phyloP scores from a whole-genome alignment of 192 early-diverging fungal species.

The Podochytrium sp. region DNA sequence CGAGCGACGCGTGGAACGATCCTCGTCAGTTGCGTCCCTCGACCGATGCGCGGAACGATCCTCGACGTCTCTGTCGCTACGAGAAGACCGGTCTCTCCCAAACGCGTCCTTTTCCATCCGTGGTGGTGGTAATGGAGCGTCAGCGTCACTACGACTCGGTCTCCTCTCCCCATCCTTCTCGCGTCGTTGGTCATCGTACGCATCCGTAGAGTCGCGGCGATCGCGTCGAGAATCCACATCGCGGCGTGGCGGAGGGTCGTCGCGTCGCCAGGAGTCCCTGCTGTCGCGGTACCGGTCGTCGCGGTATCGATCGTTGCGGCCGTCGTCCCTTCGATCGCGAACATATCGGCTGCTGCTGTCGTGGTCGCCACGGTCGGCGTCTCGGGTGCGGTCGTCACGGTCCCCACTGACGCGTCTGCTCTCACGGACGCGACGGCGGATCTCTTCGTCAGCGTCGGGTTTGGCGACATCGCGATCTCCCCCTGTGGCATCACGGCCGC shows the following conservation, averaged over 20 bases:
- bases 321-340: constrained; percentile 23
- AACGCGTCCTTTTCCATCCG: too few species aligned
- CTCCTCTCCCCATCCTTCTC: not conserved
- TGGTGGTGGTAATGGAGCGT: too few species aligned
- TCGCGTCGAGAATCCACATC: too few species aligned
- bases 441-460: constrained; percentile 8
- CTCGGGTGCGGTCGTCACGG: constrained; percentile 17
- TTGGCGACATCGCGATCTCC: constrained; percentile 32
- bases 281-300: not conserved
- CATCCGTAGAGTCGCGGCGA: too few species aligned
- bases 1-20: too few species aligned
- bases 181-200: too few species aligned
- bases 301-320: not conserved
- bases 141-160: too few species aligned
- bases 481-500: constrained; percentile 32
- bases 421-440: constrained; percentile 31
- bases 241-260: too few species aligned
- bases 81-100: not conserved
- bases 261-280: too few species aligned
- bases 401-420: constrained; percentile 2
- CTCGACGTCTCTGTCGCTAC: not conserved
- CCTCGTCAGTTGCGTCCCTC: too few species aligned
- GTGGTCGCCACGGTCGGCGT: not conserved
- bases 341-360: constrained; percentile 24
- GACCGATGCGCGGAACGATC: too few species aligned